These are phyloP conservation scores for Begonia peltatifolia DNA, from an alignment of 306 rosid species.

Conservation along the genomic window DNA sequence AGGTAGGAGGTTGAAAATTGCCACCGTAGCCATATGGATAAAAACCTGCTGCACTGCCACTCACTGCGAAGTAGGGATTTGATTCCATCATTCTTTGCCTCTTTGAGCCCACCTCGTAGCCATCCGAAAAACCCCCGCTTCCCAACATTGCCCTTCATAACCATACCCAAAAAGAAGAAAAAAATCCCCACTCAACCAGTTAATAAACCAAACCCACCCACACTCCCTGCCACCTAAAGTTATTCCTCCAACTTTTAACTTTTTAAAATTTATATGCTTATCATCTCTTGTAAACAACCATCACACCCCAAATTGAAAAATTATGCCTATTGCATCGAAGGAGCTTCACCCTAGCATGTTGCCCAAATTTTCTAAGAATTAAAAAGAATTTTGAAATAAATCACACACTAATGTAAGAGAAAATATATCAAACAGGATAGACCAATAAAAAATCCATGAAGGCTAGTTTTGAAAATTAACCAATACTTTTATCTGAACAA, in stretches of 20 bases:
- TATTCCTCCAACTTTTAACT: not conserved
- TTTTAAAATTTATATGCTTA: not conserved
- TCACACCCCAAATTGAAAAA: too few relatives aligned
- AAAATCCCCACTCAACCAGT: conserved; percentile 95
- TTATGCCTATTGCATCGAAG: too few relatives aligned
- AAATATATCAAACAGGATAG: too few relatives aligned
- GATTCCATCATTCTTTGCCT: conserved; percentile 99
- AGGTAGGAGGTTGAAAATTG: conserved; percentile 32
- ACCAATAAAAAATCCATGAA: too few relatives aligned
- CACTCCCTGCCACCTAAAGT: conserved; percentile 50
- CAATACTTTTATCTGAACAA: too few relatives aligned
- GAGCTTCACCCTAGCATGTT: too few relatives aligned
- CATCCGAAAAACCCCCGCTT: conserved; percentile 99
- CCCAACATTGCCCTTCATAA: conserved; percentile 99
- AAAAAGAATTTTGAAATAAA: too few relatives aligned
- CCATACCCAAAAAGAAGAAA: conserved; percentile 59
- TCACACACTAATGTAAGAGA: too few relatives aligned
- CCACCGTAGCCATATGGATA: conserved; percentile 35
- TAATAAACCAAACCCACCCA: conserved; percentile 96
- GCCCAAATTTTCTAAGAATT: too few relatives aligned
- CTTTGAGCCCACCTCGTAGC: conserved; percentile 99
- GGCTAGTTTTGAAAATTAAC: too few relatives aligned
- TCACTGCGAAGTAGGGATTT: conserved; percentile 99
- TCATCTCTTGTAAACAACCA: not conserved
- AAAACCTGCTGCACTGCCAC: conserved; percentile 56